Conservation (phyloP, 108 stramenopile genomes). For the Fragilariopsis cylindrus region DNA sequence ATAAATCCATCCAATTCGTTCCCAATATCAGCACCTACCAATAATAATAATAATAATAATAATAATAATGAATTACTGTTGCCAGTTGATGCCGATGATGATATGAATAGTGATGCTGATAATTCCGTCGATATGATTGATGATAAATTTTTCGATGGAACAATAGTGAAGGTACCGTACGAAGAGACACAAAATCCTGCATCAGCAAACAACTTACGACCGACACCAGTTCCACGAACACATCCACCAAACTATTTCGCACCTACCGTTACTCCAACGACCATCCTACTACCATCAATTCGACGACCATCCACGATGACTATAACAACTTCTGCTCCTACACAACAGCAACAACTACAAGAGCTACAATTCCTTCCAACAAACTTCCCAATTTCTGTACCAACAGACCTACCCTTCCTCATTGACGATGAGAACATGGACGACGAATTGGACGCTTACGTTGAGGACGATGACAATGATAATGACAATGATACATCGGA, state of each 20-base stretch:
- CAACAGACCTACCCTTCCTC: constrained; percentile 4
- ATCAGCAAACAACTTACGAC: not conserved
- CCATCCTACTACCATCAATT: too few relatives aligned
- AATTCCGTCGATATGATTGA: too few relatives aligned
- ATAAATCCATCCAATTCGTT: not conserved
- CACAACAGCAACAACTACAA: too few relatives aligned
- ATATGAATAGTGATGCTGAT: too few relatives aligned
- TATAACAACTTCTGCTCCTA: not conserved
- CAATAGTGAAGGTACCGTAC: constrained; percentile 4
- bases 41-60: not conserved
- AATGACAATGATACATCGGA: not conserved
- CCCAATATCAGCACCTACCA: not conserved
- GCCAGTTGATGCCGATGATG: too few relatives aligned
- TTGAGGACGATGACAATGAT: not conserved
- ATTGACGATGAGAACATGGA: not conserved
- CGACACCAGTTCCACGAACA: constrained; percentile 13
- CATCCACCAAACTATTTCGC: not conserved
- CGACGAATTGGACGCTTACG: not conserved
- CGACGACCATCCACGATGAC: too few relatives aligned
- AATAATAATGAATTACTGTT: too few relatives aligned
- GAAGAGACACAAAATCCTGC: constrained; percentile 10
- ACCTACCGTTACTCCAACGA: not conserved
- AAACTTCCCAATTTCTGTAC: not conserved
- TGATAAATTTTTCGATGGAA: too few relatives aligned
- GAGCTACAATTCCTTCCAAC: not conserved